Base-by-base conservation (phyloP, 2,329 filamentous ascomycete species). In the Cladophialophora yegresii region DNA sequence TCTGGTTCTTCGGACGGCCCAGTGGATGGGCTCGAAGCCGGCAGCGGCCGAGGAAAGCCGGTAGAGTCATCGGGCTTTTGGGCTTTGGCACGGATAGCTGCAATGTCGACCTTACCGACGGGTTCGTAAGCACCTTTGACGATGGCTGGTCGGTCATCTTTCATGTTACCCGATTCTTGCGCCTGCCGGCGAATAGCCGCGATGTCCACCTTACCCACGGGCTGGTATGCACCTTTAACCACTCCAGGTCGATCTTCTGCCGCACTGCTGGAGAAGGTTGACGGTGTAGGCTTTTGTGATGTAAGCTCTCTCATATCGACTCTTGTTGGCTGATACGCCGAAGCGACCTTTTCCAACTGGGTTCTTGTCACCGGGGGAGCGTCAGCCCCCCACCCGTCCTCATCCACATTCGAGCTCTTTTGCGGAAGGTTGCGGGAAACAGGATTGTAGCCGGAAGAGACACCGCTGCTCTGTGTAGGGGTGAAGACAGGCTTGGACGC, bases 191-290 rank as follows among this genome's bases (percentile, higher is more conserved):
- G 87, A 70, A 99, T 89, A 43, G 92, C 93, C 26, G 89, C 90
- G 78, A 99, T 98, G 73, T 99, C 93, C n/a, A 99, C 90, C 80
- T 97, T 98, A 62, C 95, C 95, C 71, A 99, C 82, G 22, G 95
- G 95, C 76, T 97, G 92, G 77, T 99, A 99, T 16, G 85, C 89
- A 51, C 95, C 95, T 73, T 80, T 90, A 58, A 98, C 87, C 22
- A 97, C 85, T 73, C 92, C 89, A 10, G 78, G 75, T 40, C 77
- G 71, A 36, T 78, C 76, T 54, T 85, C 81, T 58, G 76, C 75
- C 47, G 79, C 72, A 32, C 82, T 76, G 59, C 80, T 77, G 60
- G 83, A 80, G 73, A 85, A 86, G 69, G 85, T 79, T n/a, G 89
- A 86, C 10, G 88, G 82, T 68, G 90, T 84, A 40, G 70, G 65